Conservation (phyloP, 2,329 filamentous ascomycete species). For the Cercospora zeae-maydis region DNA sequence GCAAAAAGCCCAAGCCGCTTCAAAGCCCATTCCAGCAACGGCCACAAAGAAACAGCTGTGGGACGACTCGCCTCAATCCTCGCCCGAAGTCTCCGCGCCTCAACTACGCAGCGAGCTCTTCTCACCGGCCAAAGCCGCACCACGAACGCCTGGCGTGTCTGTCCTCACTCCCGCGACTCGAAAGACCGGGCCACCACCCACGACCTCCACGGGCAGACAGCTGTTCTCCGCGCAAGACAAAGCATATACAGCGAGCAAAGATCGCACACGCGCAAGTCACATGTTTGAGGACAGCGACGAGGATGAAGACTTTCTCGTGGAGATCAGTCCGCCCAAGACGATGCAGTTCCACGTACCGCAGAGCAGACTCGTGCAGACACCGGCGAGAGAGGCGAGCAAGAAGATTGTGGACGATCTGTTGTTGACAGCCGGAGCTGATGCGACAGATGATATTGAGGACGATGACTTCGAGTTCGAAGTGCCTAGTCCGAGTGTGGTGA, state of each 20-base stretch:
- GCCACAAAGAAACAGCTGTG: conserved; percentile 29
- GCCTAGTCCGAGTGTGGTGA: conserved; percentile 49
- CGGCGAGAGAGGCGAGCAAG: conserved; percentile 75
- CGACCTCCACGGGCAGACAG: conserved; percentile 35
- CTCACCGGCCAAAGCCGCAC: conserved; percentile 41
- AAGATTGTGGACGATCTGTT: conserved; percentile 78
- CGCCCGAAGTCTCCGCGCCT: conserved; percentile 71
- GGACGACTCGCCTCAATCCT: conserved; percentile 50
- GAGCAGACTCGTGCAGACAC: conserved; percentile 74
- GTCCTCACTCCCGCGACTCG: conserved; percentile 63
- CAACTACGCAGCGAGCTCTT: conserved; percentile 83
- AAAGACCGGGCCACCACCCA: conserved; percentile 28
- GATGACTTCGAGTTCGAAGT: conserved; percentile 41
- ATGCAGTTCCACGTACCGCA: conserved; percentile 80
- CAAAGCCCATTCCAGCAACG: conserved; percentile 40
- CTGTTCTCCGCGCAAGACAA: conserved; percentile 36
- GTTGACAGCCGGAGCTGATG: conserved; percentile 65
- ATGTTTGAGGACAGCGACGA: conserved; percentile 48
- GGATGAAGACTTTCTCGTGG: conserved; percentile 49
- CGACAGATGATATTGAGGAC: conserved; percentile 49
- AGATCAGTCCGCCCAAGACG: conserved; percentile 81
- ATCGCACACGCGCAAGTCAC: conserved; percentile 23
- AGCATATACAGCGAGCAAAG: conserved; percentile 27
- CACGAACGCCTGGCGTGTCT: conserved; percentile 77
- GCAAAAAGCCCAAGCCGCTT: conserved; percentile 17